Percentiles rank a stretch among this genome's conserved stretches.
Evolutionary conservation across 176 grass and related monocot genomes (phyloP).

Genomic region (Juncus inflexus): DNA sequence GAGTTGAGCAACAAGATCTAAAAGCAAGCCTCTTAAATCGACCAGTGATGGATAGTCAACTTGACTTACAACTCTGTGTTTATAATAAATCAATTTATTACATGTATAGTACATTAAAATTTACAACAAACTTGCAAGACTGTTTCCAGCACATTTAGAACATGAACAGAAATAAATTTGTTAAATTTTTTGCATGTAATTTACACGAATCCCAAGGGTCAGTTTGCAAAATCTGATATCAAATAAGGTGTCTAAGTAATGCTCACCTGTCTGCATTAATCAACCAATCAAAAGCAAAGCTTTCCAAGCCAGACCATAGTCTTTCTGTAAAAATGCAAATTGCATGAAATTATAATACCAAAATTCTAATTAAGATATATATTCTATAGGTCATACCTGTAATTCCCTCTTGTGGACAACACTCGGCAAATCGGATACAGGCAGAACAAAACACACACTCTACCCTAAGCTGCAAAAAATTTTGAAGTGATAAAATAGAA

Average conservation of each 20-base stretch:
- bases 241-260: too few relatives aligned
- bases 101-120: constrained; percentile 6
- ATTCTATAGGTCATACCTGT: constrained; percentile 50
- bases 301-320: constrained; percentile 86
- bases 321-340: constrained; percentile 60
- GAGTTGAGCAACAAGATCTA: constrained; percentile 94
- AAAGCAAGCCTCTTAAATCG: constrained; percentile 82
- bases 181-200: too few relatives aligned
- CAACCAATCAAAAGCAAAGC: constrained; percentile 97
- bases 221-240: too few relatives aligned
- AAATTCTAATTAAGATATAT: constrained; percentile 20
- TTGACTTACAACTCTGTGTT: constrained; percentile 81
- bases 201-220: too few relatives aligned
- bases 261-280: constrained; percentile 97
- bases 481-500: constrained; percentile 14
- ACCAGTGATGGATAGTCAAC: constrained; percentile 98
- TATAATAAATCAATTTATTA: not conserved
- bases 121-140: too few relatives aligned
- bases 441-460: constrained; percentile 99
- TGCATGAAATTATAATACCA: constrained; percentile 27
- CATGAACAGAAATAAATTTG: too few relatives aligned
- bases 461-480: constrained; percentile 66
- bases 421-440: constrained; percentile 87
- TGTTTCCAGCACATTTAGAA: too few relatives aligned
- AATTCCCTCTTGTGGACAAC: constrained; percentile 94